phyloP scores from a whole-genome alignment of 2,329 filamentous ascomycete genomes.

The Diplocarpon mali region DNA sequence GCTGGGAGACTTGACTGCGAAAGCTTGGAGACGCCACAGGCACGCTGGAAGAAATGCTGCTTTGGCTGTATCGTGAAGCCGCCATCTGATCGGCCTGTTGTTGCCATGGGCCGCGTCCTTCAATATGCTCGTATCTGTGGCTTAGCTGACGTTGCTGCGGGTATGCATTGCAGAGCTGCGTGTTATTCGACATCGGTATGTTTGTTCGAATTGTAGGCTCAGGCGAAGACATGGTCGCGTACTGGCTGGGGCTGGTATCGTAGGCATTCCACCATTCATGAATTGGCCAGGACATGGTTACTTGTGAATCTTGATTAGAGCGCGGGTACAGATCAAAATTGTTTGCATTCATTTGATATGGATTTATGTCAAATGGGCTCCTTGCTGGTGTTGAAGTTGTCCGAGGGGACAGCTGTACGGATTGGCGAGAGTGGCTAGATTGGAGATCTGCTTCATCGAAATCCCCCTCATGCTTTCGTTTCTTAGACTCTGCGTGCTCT shows the following conservation, averaged over 20 bases:
- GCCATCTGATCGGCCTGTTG: not conserved
- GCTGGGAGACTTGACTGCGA: not conserved
- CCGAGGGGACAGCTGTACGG: constrained; percentile 10
- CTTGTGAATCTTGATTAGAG: not conserved
- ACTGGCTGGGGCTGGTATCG: not conserved
- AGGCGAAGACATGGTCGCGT: not conserved
- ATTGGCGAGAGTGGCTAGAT: constrained; percentile 1
- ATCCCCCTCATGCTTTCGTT: constrained; percentile 7
- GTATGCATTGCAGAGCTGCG: not conserved
- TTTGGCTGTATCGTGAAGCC: not conserved
- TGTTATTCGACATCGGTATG: not conserved
- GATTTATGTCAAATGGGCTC: not conserved
- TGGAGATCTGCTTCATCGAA: not conserved
- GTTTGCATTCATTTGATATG: not conserved
- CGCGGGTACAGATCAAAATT: not conserved
- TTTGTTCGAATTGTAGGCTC: not conserved
- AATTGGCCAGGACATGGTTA: not conserved
- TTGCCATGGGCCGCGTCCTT: not conserved
- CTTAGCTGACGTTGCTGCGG: not conserved
- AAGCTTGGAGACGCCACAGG: not conserved
- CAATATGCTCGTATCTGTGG: not conserved
- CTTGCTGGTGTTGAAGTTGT: constrained; percentile 1
- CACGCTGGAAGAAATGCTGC: not conserved
- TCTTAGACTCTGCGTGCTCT: constrained; percentile 4
- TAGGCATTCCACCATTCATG: constrained; percentile 1